Evolutionary conservation across 2,329 filamentous ascomycete species (phyloP).

Genomic region (Trichoderma koningii): DNA sequence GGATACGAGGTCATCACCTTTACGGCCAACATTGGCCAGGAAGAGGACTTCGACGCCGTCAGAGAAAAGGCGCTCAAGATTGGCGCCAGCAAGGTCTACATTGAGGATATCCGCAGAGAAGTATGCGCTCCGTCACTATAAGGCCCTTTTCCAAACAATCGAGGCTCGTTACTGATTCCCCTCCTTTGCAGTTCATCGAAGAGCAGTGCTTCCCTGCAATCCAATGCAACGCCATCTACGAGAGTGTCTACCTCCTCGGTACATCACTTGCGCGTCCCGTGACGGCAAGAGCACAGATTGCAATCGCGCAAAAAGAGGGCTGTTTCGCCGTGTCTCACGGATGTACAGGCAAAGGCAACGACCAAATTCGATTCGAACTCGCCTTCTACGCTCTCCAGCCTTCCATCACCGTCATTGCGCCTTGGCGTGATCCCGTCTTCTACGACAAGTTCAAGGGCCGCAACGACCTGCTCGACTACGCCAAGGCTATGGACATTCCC

Average conservation of each 20-base stretch:
- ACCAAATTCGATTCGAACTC: constrained; percentile 38
- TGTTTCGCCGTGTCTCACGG: constrained; percentile 40
- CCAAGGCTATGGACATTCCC: constrained; percentile 65
- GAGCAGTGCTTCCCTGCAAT: constrained; percentile 11
- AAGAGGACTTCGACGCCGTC: constrained; percentile 7
- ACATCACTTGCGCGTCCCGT: constrained; percentile 65
- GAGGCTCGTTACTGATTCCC: background rate
- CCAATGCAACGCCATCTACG: constrained; percentile 56
- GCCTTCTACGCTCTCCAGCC: constrained; percentile 52
- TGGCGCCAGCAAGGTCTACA: constrained; percentile 13
- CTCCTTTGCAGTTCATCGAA: background rate
- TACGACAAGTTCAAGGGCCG: constrained; percentile 69
- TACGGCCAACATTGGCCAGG: constrained; percentile 11
- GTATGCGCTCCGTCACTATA: background rate
- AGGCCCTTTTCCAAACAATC: background rate
- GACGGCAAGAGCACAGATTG: constrained; percentile 57
- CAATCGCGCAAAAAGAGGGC: constrained; percentile 41
- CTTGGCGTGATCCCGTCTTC: constrained; percentile 71
- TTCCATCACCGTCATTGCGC: constrained; percentile 68
- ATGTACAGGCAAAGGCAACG: constrained; percentile 9
- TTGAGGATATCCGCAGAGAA: constrained; percentile 14
- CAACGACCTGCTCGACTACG: constrained; percentile 72
- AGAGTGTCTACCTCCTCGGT: constrained; percentile 54
- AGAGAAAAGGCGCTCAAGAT: constrained; percentile 11
- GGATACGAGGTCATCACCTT: constrained; percentile 13